A percentile compares a stretch with the other conserved stretches of the same genome.
Evolutionary conservation across 768 basidiomycete species (phyloP).

Genomic region (Phylloporus scabripes): DNA sequence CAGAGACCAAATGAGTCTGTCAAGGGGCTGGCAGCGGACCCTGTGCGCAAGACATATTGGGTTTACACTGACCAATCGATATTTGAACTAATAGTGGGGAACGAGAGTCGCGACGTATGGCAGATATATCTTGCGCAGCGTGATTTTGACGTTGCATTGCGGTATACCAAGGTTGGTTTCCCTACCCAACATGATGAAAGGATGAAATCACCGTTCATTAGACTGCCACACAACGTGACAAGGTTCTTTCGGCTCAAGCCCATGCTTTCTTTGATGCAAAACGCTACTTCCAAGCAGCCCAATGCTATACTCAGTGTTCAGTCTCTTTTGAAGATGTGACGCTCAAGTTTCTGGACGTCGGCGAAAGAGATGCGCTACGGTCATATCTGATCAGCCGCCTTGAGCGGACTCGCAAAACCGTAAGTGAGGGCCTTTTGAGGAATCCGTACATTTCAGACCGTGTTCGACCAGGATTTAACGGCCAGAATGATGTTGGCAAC

Average conservation of each 20-base stretch:
- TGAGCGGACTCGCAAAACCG: conserved; percentile 78
- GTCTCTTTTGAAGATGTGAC: conserved; percentile 88
- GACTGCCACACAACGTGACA: conserved; percentile 85
- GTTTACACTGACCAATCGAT: conserved; percentile 84
- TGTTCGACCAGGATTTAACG: conserved; percentile 63
- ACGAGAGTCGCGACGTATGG: conserved; percentile 96
- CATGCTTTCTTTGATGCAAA: conserved; percentile 71
- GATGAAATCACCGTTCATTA: conserved; percentile 27
- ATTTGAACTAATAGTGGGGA: conserved; percentile 78
- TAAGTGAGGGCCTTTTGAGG: conserved; percentile 32
- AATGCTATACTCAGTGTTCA: conserved; percentile 86
- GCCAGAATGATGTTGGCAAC: conserved; percentile 98
- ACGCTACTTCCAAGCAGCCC: conserved; percentile 86
- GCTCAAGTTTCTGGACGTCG: conserved; percentile 82
- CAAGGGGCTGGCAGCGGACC: conserved; percentile 75
- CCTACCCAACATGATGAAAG: background rate
- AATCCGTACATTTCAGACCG: background rate
- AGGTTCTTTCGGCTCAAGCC: conserved; percentile 79
- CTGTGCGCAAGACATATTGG: conserved; percentile 89
- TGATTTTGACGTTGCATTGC: conserved; percentile 71
- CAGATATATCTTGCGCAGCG: conserved; percentile 77
- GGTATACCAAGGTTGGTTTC: conserved; percentile 68
- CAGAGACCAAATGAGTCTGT: conserved; percentile 76
- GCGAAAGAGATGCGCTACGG: conserved; percentile 85
- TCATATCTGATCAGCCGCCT: conserved; percentile 86